phyloP scores from a whole-genome alignment of 345 rosid genomes.

The Eucalyptus melliodora region DNA sequence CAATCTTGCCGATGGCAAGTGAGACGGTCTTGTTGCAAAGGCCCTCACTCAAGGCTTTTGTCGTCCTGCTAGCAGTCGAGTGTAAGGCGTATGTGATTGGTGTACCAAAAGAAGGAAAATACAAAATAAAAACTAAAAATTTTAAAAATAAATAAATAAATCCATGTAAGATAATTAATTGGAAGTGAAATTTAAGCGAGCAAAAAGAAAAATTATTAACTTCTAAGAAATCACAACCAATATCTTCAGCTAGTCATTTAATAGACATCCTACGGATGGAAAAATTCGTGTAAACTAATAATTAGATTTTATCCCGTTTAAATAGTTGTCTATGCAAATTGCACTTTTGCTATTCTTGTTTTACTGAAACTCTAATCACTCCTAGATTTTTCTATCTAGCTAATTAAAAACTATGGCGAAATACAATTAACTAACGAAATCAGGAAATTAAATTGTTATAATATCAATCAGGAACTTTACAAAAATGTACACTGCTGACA shows the following conservation, averaged over 20 bases:
- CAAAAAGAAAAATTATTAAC: no score
- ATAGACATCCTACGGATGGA: background rate
- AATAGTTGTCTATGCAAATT: background rate
- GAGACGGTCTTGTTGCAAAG: no score
- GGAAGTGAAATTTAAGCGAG: no score
- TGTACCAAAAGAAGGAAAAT: no score
- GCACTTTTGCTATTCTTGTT: background rate
- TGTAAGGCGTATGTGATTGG: no score
- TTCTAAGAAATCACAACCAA: background rate
- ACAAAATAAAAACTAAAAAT: no score
- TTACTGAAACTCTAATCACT: background rate
- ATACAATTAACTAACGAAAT: background rate
- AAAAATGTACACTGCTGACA: background rate
- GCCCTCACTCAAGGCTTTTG: no score
- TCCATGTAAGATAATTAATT: no score
- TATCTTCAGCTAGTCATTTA: background rate
- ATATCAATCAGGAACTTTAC: background rate
- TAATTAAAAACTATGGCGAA: background rate
- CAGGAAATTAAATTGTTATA: background rate
- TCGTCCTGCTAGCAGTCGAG: no score
- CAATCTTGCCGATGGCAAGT: no score
- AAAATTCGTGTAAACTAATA: background rate
- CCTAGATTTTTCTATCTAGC: background rate
- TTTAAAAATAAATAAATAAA: no score
- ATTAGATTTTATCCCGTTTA: background rate